Conservation (phyloP, 192 early-diverging fungal species). For the Podochytrium sp. region DNA sequence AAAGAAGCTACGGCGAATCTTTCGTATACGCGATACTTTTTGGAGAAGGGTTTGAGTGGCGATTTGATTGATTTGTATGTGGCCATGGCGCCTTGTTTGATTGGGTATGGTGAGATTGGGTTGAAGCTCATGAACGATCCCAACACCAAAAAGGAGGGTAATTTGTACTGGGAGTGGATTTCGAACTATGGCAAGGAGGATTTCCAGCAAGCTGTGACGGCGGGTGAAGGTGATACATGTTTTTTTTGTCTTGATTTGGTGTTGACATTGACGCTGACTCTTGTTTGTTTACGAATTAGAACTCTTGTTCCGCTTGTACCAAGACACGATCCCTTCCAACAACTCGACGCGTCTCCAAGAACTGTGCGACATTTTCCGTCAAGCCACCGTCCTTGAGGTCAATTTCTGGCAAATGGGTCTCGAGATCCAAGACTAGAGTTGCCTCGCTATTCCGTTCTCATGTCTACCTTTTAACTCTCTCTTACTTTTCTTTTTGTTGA, state of each 20-base stretch:
- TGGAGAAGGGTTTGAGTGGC: slow-evolving; percentile 72
- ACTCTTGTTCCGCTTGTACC: slow-evolving; percentile 56
- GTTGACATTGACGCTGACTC: neutral
- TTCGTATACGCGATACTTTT: slow-evolving; percentile 83
- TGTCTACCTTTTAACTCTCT: neutral
- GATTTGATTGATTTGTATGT: slow-evolving; percentile 75
- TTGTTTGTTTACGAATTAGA: slow-evolving; percentile 16
- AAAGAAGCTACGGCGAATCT: slow-evolving; percentile 76
- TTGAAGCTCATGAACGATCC: slow-evolving; percentile 64
- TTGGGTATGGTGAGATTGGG: slow-evolving; percentile 86
- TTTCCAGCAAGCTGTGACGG: slow-evolving; percentile 68
- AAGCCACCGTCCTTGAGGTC: slow-evolving; percentile 72
- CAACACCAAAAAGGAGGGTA: slow-evolving; percentile 67
- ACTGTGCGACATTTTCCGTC: slow-evolving; percentile 69
- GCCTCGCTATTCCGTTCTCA: neutral
- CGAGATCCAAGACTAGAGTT: neutral
- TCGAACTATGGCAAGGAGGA: slow-evolving; percentile 66
- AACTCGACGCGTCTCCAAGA: slow-evolving; percentile 56
- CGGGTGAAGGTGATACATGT: slow-evolving; percentile 54
- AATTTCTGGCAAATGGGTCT: slow-evolving; percentile 71
- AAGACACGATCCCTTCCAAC: slow-evolving; percentile 55
- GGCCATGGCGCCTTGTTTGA: slow-evolving; percentile 82
- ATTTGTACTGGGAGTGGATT: slow-evolving; percentile 86
- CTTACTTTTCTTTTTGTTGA: neutral
- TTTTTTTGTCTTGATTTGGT: slow-evolving; percentile 22